phyloP scores from a whole-genome alignment of 352 stramenopile genomes.

The Pythium oligandrum region DNA sequence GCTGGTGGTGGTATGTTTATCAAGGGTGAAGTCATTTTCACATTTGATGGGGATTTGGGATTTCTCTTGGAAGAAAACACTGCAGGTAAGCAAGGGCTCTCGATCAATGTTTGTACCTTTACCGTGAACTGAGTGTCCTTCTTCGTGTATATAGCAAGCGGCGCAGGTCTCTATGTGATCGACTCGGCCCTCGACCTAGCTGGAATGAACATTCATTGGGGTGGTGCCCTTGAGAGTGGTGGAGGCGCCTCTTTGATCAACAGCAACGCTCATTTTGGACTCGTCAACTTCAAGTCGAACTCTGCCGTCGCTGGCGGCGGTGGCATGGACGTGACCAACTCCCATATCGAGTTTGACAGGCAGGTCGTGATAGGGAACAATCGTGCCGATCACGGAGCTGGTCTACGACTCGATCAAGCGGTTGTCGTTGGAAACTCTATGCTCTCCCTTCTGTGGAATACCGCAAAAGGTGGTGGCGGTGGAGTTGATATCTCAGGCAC shows the following conservation, averaged over 20 bases:
- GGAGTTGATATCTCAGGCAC: slow-evolving; percentile 5
- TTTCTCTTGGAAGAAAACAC: slow-evolving; percentile 2
- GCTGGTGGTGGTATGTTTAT: slow-evolving; percentile 28
- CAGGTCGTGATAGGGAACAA: no score
- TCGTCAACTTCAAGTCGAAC: no score
- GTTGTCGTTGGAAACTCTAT: no score
- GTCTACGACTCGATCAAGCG: no score
- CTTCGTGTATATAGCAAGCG: not conserved
- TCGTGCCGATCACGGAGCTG: no score
- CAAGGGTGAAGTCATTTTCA: slow-evolving; percentile 9
- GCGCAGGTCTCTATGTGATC: slow-evolving; percentile 8
- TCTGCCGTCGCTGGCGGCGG: no score
- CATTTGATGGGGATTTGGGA: not conserved
- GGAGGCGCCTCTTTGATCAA: slow-evolving; percentile 5
- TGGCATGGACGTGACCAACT: no score
- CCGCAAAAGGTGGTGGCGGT: slow-evolving; percentile 3
- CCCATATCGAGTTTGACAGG: no score
- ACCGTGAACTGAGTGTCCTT: no score
- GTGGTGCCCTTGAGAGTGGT: slow-evolving; percentile 2
- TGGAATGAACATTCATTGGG: slow-evolving; percentile 1
- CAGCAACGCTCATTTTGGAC: not conserved
- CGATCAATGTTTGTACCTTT: slow-evolving; percentile 1
- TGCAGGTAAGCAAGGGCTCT: slow-evolving; percentile 11
- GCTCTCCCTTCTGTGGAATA: slow-evolving; percentile 1
- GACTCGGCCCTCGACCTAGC: not conserved